Conservation (phyloP, 2,329 filamentous ascomycete species). For the Epichloe gansuensis region DNA sequence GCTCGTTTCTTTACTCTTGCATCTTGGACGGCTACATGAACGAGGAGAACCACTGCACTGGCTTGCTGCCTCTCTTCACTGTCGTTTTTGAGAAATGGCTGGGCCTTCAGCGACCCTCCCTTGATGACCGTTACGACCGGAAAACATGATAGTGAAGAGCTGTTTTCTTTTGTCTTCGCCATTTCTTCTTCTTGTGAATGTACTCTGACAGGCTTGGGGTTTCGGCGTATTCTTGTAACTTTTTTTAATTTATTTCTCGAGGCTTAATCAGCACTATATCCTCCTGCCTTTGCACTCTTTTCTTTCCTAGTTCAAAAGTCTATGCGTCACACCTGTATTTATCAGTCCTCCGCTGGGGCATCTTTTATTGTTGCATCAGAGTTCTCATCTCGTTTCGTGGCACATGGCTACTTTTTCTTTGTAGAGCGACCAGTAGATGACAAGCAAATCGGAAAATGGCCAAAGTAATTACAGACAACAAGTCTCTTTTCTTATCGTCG, state of each 20-base stretch:
- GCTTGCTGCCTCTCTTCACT: conserved; percentile 3
- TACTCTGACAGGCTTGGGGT: conserved; percentile 1
- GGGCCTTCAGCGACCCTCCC: not conserved
- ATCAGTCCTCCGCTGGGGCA: too few species aligned
- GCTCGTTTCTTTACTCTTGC: not conserved
- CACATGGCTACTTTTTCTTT: not conserved
- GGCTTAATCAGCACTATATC: not conserved
- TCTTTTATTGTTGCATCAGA: not conserved
- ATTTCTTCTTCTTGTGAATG: conserved; percentile 2
- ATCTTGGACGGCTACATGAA: not conserved
- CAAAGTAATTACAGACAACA: not conserved
- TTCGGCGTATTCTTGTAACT: not conserved
- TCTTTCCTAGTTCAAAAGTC: not conserved
- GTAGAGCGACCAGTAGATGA: not conserved
- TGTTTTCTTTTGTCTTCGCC: not conserved
- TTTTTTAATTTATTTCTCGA: not conserved
- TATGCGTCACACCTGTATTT: not conserved
- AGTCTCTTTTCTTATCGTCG: conserved; percentile 5
- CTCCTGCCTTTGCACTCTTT: not conserved
- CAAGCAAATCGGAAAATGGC: not conserved
- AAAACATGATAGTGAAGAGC: not conserved
- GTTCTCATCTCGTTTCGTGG: not conserved
- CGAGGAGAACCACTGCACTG: not conserved
- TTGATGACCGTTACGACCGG: conserved; percentile 7
- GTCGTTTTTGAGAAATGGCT: conserved; percentile 4